Percentiles rank a stretch among this genome's conserved stretches.
Evolutionary conservation across 1,139 yeast species (phyloP).

Genomic region (Scheffersomyces parashehatae): DNA sequence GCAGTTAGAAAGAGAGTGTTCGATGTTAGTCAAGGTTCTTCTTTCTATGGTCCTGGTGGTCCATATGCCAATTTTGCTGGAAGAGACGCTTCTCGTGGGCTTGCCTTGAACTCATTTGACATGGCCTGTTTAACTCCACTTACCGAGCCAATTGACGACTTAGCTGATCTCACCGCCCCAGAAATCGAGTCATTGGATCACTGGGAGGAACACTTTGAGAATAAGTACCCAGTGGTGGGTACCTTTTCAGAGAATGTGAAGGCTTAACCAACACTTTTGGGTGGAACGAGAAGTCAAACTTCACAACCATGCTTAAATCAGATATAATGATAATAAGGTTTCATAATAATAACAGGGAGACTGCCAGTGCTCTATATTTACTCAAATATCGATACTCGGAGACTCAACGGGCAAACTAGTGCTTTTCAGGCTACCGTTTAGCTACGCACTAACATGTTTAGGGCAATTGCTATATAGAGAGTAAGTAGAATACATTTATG

Average conservation of each 20-base stretch:
- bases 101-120: slow-evolving; percentile 90
- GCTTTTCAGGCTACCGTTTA: too few relatives aligned
- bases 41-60: slow-evolving; percentile 95
- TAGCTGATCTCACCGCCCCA: slow-evolving; percentile 59
- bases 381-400: not conserved
- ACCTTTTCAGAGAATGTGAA: slow-evolving; percentile 33
- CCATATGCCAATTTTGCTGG: slow-evolving; percentile 97
- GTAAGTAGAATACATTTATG: too few relatives aligned
- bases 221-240: slow-evolving; percentile 75
- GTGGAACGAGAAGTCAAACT: not conserved
- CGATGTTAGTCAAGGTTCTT: slow-evolving; percentile 79
- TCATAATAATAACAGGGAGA: too few relatives aligned
- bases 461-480: too few relatives aligned
- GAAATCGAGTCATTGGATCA: slow-evolving; percentile 71
- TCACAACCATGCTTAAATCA: too few relatives aligned
- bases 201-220: slow-evolving; percentile 84
- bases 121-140: slow-evolving; percentile 53
- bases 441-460: too few relatives aligned
- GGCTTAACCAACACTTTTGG: too few relatives aligned
- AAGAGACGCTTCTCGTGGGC: slow-evolving; percentile 92
- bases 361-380: not conserved
- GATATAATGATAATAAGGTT: too few relatives aligned
- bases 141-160: slow-evolving; percentile 71
- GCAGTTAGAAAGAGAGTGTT: slow-evolving; percentile 84
- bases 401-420: too few relatives aligned